A percentile compares a stretch with the other conserved stretches of the same genome.
Evolutionary conservation across 2,329 filamentous ascomycete genomes (phyloP).

Genomic region (Diaporthe humulicola): DNA sequence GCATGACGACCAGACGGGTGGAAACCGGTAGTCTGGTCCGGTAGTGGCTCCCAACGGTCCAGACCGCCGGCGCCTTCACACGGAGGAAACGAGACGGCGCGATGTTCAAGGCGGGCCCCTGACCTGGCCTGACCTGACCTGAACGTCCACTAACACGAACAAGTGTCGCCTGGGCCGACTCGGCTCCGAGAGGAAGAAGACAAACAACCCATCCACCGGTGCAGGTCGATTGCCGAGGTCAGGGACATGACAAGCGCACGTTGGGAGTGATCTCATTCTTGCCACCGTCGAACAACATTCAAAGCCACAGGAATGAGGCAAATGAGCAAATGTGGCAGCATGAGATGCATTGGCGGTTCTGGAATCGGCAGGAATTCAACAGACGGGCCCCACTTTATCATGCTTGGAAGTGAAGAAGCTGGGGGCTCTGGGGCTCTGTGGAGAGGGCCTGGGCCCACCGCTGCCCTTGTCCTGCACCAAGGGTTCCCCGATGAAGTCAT

Average conservation of each 20-base stretch:
- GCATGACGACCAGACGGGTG: not conserved
- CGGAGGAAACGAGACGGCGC: not conserved
- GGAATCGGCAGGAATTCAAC: not conserved
- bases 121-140: not conserved
- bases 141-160: not conserved
- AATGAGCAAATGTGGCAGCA: not conserved
- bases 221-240: not conserved
- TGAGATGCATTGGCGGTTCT: not conserved
- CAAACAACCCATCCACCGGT: no score
- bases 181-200: not conserved
- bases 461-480: conserved; percentile 6
- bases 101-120: not conserved
- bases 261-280: conserved; percentile 13
- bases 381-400: not conserved
- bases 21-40: conserved; percentile 9
- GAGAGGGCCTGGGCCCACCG: not conserved
- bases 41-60: conserved; percentile 11
- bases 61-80: conserved; percentile 2
- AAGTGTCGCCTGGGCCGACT: not conserved
- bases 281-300: not conserved
- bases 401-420: conserved; percentile 12
- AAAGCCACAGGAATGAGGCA: not conserved
- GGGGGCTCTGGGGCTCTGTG: not conserved
- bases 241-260: not conserved
- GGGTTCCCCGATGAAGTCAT: conserved; percentile 20